Percentiles rank a stretch among this genome's conserved stretches.
These are phyloP conservation scores for Neurospora terricola DNA, from an alignment of 495 filamentous ascomycete genomes.

Conservation along the genomic window DNA sequence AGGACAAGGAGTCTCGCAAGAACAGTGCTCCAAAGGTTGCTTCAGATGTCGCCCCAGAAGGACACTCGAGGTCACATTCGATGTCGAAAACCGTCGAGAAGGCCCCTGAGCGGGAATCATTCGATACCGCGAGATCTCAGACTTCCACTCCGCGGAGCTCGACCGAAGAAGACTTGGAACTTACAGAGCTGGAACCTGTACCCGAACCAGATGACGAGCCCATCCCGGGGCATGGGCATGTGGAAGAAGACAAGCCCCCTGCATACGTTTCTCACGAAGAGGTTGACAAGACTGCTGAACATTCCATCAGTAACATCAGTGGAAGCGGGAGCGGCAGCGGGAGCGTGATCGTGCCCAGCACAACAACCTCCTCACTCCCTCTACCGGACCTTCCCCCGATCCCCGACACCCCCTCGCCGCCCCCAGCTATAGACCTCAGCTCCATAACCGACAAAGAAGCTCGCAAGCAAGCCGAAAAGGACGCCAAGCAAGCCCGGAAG, in stretches of 20 bases:
- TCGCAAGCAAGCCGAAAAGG: conserved; percentile 55
- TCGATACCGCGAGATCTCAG: conserved; percentile 18
- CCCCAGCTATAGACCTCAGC: conserved; percentile 36
- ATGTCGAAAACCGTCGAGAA: not conserved
- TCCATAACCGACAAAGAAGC: conserved; percentile 48
- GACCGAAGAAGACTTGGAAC: not conserved
- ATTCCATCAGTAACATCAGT: not conserved
- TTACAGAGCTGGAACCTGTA: not conserved
- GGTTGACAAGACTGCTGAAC: not conserved
- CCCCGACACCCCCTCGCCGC: conserved; percentile 32
- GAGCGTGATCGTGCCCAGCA: not conserved
- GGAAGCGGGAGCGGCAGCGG: not conserved
- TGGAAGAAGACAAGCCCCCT: not conserved
- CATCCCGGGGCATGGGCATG: not conserved
- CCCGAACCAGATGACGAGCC: not conserved
- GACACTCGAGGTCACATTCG: no score
- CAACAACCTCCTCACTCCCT: not conserved
- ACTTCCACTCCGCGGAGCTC: conserved; percentile 4
- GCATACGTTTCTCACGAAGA: not conserved
- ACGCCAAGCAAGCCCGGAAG: conserved; percentile 47
- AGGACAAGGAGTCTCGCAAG: conserved; percentile 23
- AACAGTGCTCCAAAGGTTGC: not conserved
- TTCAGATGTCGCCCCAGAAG: not conserved
- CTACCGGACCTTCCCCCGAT: conserved; percentile 26
- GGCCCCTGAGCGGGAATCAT: conserved; percentile 6